Conservation (phyloP, 2,329 filamentous ascomycete species). For the Aspergillus spinulosporus region DNA sequence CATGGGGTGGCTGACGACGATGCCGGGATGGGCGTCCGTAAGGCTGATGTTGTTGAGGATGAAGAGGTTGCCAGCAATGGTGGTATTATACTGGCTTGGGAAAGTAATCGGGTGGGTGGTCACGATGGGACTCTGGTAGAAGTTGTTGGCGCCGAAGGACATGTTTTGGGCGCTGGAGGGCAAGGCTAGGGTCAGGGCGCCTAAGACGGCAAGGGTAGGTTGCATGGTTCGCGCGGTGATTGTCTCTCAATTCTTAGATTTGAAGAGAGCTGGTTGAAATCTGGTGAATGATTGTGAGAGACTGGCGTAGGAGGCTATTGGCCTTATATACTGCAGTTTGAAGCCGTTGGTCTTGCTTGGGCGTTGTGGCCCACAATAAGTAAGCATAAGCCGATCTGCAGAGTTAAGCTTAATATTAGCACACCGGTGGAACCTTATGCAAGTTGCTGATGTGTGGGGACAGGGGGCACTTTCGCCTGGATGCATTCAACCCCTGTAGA, state of each 20-base stretch:
- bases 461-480: too few relatives aligned
- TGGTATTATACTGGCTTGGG: slow-evolving; percentile 20
- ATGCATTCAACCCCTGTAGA: too few relatives aligned
- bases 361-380: too few relatives aligned
- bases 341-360: too few relatives aligned
- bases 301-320: too few relatives aligned
- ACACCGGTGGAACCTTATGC: neutral
- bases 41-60: neutral
- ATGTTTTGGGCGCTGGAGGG: slow-evolving; percentile 25
- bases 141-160: slow-evolving; percentile 28
- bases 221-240: too few relatives aligned
- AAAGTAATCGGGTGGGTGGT: slow-evolving; percentile 23
- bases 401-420: too few relatives aligned
- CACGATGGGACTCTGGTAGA: slow-evolving; percentile 27
- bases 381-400: neutral
- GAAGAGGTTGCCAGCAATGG: slow-evolving; percentile 26
- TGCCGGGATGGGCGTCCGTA: slow-evolving; percentile 7
- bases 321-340: too few relatives aligned
- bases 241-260: too few relatives aligned
- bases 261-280: too few relatives aligned
- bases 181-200: neutral
- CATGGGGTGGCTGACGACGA: slow-evolving; percentile 30
- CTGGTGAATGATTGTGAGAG: too few relatives aligned
- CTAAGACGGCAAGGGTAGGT: too few relatives aligned
- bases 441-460: neutral